Conservation (phyloP, 108 stramenopile species). For the Discostella pseudostelligera region DNA sequence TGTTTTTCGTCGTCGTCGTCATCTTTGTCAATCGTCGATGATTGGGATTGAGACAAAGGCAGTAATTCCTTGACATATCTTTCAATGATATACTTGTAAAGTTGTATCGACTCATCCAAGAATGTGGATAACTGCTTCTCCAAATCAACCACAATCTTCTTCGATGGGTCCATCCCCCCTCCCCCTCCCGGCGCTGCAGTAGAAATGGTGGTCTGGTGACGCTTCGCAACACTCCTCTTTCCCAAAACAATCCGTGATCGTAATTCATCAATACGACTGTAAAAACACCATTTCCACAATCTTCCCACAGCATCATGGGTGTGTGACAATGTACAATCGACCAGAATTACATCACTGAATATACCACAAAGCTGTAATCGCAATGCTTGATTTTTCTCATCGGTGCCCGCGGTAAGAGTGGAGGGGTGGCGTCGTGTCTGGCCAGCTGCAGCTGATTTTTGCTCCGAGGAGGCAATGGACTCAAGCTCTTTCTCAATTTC, state of each 20-base stretch:
- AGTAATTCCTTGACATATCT: slow-evolving; percentile 50
- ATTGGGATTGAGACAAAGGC: slow-evolving; percentile 22
- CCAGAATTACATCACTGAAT: slow-evolving; percentile 62
- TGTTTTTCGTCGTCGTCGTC: slow-evolving; percentile 15
- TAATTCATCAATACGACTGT: slow-evolving; percentile 57
- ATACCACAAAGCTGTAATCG: slow-evolving; percentile 65
- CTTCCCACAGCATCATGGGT: slow-evolving; percentile 53
- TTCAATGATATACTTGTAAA: slow-evolving; percentile 66
- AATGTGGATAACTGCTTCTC: slow-evolving; percentile 50
- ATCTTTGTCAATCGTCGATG: slow-evolving; percentile 14
- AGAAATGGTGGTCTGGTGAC: slow-evolving; percentile 1
- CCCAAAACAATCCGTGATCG: slow-evolving; percentile 49
- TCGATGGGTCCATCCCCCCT: slow-evolving; percentile 6
- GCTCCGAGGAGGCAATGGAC: slow-evolving; percentile 2
- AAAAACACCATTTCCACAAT: slow-evolving; percentile 80
- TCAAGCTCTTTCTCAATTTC: slow-evolving; percentile 24
- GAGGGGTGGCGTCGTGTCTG: background rate
- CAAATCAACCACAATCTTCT: slow-evolving; percentile 19
- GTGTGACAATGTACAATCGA: slow-evolving; percentile 48
- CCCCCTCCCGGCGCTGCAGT: background rate
- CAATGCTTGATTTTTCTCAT: slow-evolving; percentile 32
- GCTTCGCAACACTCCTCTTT: slow-evolving; percentile 40
- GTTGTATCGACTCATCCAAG: slow-evolving; percentile 60
- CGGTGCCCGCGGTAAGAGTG: background rate
- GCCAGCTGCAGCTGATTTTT: slow-evolving; percentile 4